Evolutionary conservation across 1,284 basidiomycete genomes (phyloP).

Genomic region (Papiliotrema laurentii): DNA sequence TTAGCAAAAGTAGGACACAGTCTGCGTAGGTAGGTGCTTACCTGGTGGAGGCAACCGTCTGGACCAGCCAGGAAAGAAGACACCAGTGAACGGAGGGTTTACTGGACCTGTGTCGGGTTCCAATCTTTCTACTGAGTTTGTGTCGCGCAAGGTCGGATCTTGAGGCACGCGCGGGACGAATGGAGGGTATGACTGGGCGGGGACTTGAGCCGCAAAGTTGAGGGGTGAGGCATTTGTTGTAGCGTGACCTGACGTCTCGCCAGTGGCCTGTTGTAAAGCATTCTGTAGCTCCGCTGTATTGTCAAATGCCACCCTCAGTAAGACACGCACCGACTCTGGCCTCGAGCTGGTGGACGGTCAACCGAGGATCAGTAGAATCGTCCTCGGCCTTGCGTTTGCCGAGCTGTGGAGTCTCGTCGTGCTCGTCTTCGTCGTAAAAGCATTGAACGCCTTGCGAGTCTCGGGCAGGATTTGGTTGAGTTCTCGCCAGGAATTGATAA

Average conservation of each 20-base stretch:
- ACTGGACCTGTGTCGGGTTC: too few relatives aligned
- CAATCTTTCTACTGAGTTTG: too few relatives aligned
- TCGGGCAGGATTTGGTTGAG: slow-evolving; percentile 31
- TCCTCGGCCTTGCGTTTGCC: slow-evolving; percentile 7
- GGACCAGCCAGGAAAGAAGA: slow-evolving; percentile 44
- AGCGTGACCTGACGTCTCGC: neutral
- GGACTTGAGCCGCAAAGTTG: neutral
- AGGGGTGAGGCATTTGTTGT: neutral
- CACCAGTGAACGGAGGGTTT: slow-evolving; percentile 25
- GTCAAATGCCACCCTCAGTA: neutral
- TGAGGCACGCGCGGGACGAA: neutral
- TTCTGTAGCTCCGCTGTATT: slow-evolving; percentile 17
- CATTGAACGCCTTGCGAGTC: slow-evolving; percentile 34
- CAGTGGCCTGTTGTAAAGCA: neutral
- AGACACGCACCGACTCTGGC: slow-evolving; percentile 29
- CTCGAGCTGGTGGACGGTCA: slow-evolving; percentile 24
- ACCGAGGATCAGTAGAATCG: slow-evolving; percentile 9
- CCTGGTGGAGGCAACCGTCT: slow-evolving; percentile 34
- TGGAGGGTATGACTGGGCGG: neutral
- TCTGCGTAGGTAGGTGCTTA: slow-evolving; percentile 29
- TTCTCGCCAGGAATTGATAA: slow-evolving; percentile 19
- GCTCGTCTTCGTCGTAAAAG: slow-evolving; percentile 26
- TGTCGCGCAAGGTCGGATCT: neutral
- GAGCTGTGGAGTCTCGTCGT: neutral
- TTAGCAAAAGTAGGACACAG: neutral